Conservation (phyloP, 148 eudicot species). For the Spergularia bocconei region DNA sequence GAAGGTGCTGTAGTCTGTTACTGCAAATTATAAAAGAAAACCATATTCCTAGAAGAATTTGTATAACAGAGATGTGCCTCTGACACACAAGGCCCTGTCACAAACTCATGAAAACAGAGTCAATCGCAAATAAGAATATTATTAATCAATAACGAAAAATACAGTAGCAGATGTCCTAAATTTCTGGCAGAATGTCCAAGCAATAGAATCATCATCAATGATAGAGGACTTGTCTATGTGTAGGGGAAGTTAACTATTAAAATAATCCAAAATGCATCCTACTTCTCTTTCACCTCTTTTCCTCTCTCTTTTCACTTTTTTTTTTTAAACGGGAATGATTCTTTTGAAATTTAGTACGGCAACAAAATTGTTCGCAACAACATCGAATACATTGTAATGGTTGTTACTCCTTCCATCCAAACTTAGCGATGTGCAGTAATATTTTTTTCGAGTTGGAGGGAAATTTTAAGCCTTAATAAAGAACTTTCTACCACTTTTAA, state of each 20-base stretch:
- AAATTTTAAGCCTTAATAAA: too few relatives aligned
- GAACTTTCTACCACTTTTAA: too few relatives aligned
- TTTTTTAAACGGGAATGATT: too few relatives aligned
- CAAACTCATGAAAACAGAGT: conserved; percentile 3
- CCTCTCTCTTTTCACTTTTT: too few relatives aligned
- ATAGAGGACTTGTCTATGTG: neutral
- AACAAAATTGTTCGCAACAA: too few relatives aligned
- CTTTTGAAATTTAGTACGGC: too few relatives aligned
- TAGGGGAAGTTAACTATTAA: neutral
- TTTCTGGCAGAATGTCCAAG: conserved; percentile 5
- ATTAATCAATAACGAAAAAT: neutral
- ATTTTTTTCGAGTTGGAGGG: too few relatives aligned
- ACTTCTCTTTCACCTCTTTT: neutral
- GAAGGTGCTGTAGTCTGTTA: neutral
- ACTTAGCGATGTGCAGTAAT: too few relatives aligned
- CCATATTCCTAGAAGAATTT: conserved; percentile 16
- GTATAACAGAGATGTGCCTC: neutral
- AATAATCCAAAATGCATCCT: neutral
- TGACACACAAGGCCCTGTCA: conserved; percentile 14
- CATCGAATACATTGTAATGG: too few relatives aligned
- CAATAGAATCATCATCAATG: neutral
- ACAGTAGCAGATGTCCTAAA: neutral
- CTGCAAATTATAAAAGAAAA: neutral
- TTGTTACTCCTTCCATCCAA: too few relatives aligned
- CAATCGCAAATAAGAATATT: neutral